A percentile compares a stretch with the other conserved stretches of the same genome.
Conservation (phyloP, 2,329 filamentous ascomycete species). For the Hymenoscyphus occultus region DNA sequence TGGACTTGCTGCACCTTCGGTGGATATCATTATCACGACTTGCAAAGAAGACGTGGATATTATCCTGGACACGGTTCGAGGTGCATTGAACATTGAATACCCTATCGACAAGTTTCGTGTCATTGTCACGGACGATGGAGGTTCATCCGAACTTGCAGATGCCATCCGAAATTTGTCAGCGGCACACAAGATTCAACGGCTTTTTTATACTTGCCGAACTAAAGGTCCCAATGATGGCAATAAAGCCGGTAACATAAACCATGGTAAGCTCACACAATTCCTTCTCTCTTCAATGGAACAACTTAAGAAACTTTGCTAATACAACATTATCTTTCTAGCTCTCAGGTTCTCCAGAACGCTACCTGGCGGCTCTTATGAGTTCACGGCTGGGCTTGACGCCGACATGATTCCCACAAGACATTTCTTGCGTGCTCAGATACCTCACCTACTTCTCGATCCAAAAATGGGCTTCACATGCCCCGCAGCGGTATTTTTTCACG, state of each 20-base stretch:
- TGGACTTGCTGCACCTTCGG: constrained; percentile 49
- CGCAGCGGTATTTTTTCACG: constrained; percentile 42
- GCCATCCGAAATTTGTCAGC: too few relatives aligned
- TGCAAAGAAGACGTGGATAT: constrained; percentile 56
- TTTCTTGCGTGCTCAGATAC: constrained; percentile 58
- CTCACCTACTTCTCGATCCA: constrained; percentile 54
- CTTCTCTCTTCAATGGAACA: too few relatives aligned
- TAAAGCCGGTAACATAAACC: constrained; percentile 25
- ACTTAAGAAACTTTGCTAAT: too few relatives aligned
- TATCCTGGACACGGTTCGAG: constrained; percentile 55
- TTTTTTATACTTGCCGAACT: too few relatives aligned
- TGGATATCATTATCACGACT: constrained; percentile 56
- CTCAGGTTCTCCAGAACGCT: too few relatives aligned
- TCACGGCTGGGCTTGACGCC: constrained; percentile 62
- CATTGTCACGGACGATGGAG: constrained; percentile 54
- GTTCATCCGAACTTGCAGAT: constrained; percentile 41
- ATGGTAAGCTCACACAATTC: constrained; percentile 36
- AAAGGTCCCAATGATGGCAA: too few relatives aligned
- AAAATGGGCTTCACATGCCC: constrained; percentile 59
- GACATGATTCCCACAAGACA: constrained; percentile 65
- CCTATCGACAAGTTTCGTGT: constrained; percentile 52
- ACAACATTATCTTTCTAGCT: too few relatives aligned
- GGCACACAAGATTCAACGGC: too few relatives aligned
- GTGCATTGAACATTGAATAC: constrained; percentile 53
- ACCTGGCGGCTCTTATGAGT: constrained; percentile 47